These are phyloP conservation scores for Podila minutissima DNA, from an alignment of 192 early-diverging fungal genomes.

Conservation along the genomic window DNA sequence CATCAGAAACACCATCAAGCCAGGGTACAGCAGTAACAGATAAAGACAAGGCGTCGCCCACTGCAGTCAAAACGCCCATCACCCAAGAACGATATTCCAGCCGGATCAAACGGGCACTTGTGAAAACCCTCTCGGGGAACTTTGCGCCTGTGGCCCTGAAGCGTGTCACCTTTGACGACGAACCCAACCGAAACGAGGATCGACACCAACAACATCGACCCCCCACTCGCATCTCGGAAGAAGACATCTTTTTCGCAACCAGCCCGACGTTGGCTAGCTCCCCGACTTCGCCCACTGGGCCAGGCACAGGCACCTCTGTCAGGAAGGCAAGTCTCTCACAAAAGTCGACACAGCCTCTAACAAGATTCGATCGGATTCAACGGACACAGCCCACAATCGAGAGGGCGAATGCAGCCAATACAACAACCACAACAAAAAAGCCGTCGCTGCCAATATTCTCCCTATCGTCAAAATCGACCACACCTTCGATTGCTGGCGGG, in stretches of 20 bases:
- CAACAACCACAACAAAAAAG: not conserved
- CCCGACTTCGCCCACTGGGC: too few species aligned
- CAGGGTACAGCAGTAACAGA: not conserved
- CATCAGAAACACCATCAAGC: too few species aligned
- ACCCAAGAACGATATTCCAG: not conserved
- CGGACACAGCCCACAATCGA: not conserved
- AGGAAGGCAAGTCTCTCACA: too few species aligned
- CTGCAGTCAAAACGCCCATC: too few species aligned
- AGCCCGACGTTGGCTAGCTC: too few species aligned
- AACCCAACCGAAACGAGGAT: not conserved
- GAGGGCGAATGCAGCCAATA: not conserved
- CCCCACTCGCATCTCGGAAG: not conserved
- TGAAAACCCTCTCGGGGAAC: not conserved
- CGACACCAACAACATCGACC: not conserved
- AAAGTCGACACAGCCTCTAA: too few species aligned
- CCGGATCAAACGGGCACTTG: not conserved
- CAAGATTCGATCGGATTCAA: not conserved
- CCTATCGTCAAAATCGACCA: not conserved
- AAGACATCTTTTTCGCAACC: too few species aligned
- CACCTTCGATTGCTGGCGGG: not conserved
- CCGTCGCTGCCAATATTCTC: not conserved
- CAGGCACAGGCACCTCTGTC: too few species aligned
- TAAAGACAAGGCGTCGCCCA: not conserved
- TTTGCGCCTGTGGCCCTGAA: not conserved
- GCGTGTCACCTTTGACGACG: constrained; percentile 3